Evolutionary conservation across 1,284 basidiomycete species (phyloP).

Genomic region (Tilletia walkeri): DNA sequence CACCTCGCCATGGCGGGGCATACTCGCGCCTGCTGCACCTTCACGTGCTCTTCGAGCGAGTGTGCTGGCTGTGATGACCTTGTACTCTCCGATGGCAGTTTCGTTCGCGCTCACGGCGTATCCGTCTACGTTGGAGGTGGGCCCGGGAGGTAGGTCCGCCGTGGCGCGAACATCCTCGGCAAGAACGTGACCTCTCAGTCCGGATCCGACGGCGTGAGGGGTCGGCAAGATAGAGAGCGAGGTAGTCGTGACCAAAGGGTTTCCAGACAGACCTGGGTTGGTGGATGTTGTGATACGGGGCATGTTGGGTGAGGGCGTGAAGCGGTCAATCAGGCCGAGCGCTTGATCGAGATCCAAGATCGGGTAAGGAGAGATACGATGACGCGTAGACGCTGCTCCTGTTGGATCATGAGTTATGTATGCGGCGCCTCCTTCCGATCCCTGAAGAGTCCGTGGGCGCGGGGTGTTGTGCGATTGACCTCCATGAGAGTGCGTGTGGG

Average conservation of each 20-base stretch:
- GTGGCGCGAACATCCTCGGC: constrained; percentile 72
- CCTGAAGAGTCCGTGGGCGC: constrained; percentile 16
- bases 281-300: background rate
- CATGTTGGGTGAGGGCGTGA: constrained; percentile 58
- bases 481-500: constrained; percentile 19
- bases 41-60: constrained; percentile 4
- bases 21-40: background rate
- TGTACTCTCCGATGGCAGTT: constrained; percentile 65
- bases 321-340: constrained; percentile 62
- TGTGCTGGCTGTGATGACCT: constrained; percentile 65
- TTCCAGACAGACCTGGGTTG: background rate
- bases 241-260: constrained; percentile 6
- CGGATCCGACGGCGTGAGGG: constrained; percentile 49
- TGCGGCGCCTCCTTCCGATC: constrained; percentile 57
- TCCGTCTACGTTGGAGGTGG: constrained; percentile 80
- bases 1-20: constrained; percentile 29
- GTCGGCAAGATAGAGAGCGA: constrained; percentile 5
- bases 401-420: constrained; percentile 69
- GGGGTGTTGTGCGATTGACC: background rate
- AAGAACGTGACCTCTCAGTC: constrained; percentile 68
- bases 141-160: constrained; percentile 58
- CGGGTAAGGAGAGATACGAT: constrained; percentile 69
- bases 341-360: constrained; percentile 70
- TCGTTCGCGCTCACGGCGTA: constrained; percentile 66
- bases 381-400: constrained; percentile 38